These are phyloP conservation scores for Agastache rugosa DNA, from an alignment of 257 asterid genomes.

Conservation along the genomic window DNA sequence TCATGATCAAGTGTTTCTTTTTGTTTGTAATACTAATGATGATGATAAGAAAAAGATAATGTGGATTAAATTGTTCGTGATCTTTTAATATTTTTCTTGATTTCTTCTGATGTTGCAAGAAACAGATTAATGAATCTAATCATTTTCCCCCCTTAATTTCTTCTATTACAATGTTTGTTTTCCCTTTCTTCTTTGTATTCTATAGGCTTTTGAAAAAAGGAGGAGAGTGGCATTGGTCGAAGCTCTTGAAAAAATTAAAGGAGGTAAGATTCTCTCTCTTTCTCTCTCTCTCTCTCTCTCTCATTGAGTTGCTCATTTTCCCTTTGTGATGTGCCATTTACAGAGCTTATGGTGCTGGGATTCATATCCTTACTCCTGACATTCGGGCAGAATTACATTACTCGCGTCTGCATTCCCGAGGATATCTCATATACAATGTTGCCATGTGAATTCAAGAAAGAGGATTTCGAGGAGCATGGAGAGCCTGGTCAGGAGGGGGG, in stretches of 20 bases:
- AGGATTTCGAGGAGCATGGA: neutral
- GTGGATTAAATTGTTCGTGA: neutral
- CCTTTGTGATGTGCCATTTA: slow-evolving; percentile 9
- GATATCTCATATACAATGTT: slow-evolving; percentile 64
- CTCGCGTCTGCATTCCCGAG: slow-evolving; percentile 68
- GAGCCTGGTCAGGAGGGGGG: neutral
- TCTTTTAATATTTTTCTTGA: neutral
- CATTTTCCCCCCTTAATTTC: neutral
- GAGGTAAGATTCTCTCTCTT: slow-evolving; percentile 48
- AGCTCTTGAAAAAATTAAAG: slow-evolving; percentile 94
- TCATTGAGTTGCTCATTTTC: neutral
- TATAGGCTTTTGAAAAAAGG: slow-evolving; percentile 70
- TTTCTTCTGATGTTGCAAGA: neutral
- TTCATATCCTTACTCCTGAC: slow-evolving; percentile 89
- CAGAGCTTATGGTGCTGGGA: slow-evolving; percentile 98
- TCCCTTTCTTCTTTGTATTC: slow-evolving; percentile 2
- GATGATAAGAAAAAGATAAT: neutral
- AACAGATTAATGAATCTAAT: slow-evolving; percentile 4
- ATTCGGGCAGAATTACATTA: slow-evolving; percentile 86
- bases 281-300: neutral
- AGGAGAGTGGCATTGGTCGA: slow-evolving; percentile 71
- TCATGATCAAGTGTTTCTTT: neutral
- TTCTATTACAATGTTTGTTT: too few relatives aligned
- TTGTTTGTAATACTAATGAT: neutral
- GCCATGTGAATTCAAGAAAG: slow-evolving; percentile 55